Evolutionary conservation across 2,329 filamentous ascomycete genomes (phyloP).

Genomic region (Phyllosticta citribraziliensis): DNA sequence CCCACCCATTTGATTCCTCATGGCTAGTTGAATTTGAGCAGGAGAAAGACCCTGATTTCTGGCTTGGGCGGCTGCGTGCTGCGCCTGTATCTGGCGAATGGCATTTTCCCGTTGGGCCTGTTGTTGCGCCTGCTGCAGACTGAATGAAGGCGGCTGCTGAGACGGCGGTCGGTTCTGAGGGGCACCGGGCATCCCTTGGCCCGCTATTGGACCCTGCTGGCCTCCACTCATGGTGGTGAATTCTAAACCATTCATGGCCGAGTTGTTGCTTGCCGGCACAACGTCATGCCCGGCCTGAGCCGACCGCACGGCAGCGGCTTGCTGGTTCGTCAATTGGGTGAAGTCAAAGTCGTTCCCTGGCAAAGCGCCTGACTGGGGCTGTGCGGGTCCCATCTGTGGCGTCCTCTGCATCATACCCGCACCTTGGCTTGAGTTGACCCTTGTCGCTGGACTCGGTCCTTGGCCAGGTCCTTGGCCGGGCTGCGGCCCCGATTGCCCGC

Average conservation of each 20-base stretch:
- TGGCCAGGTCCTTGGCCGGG: conserved; percentile 20
- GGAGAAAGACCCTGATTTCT: conserved; percentile 17
- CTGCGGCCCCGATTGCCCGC: conserved; percentile 18
- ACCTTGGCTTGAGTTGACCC: conserved; percentile 18
- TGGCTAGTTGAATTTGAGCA: conserved; percentile 24
- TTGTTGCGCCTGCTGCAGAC: conserved; percentile 24
- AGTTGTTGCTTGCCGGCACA: conserved; percentile 53
- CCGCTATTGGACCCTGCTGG: conserved; percentile 3
- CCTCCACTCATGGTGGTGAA: conserved; percentile 18
- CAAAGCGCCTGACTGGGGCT: conserved; percentile 18
- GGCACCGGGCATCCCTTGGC: neutral
- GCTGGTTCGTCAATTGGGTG: conserved; percentile 47
- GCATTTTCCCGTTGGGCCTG: conserved; percentile 33
- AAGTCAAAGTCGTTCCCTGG: conserved; percentile 35
- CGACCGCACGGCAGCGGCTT: conserved; percentile 51
- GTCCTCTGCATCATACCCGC: conserved; percentile 11
- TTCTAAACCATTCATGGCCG: conserved; percentile 24
- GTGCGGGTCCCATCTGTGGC: conserved; percentile 29
- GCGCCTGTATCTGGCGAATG: conserved; percentile 29
- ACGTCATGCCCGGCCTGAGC: conserved; percentile 53
- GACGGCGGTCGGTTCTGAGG: conserved; percentile 5
- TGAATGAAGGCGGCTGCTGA: conserved; percentile 2
- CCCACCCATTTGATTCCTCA: conserved; percentile 37
- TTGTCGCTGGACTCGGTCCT: neutral
- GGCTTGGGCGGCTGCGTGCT: conserved; percentile 32